phyloP scores from a whole-genome alignment of 164 flowering plant genomes.

The Aristolochia contorta region DNA sequence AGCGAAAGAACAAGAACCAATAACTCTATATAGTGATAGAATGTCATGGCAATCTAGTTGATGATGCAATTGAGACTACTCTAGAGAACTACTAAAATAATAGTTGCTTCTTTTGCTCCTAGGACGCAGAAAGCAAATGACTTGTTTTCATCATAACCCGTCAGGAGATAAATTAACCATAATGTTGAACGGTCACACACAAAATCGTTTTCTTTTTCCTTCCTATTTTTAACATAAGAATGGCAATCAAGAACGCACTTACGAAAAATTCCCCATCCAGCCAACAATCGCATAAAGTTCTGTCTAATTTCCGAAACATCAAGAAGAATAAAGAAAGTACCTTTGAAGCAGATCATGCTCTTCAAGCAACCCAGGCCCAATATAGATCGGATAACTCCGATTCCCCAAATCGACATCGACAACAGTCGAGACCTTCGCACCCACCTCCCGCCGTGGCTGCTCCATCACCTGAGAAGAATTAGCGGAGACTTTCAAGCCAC shows the following conservation, averaged over 20 bases:
- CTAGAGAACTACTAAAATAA: too few relatives aligned
- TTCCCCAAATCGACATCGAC: slow-evolving; percentile 89
- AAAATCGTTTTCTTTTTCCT: too few relatives aligned
- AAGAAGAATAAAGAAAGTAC: slow-evolving; percentile 23
- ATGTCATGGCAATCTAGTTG: neutral
- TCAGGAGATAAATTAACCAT: too few relatives aligned
- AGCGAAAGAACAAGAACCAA: neutral
- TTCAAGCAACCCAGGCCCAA: slow-evolving; percentile 80
- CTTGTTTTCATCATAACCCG: too few relatives aligned
- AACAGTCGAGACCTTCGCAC: slow-evolving; percentile 34
- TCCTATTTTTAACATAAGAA: too few relatives aligned
- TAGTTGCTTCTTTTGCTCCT: too few relatives aligned
- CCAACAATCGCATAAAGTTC: too few relatives aligned
- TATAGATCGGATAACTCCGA: slow-evolving; percentile 94
- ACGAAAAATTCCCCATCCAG: too few relatives aligned
- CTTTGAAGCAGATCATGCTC: slow-evolving; percentile 81
- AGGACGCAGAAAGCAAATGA: too few relatives aligned
- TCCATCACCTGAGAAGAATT: slow-evolving; percentile 54
- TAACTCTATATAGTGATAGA: neutral
- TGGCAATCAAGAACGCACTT: too few relatives aligned
- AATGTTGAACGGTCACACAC: too few relatives aligned
- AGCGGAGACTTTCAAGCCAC: slow-evolving; percentile 22
- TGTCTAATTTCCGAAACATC: too few relatives aligned
- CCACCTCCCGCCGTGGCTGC: slow-evolving; percentile 19
- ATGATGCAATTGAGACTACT: neutral